Evolutionary conservation across 2,329 filamentous ascomycete species (phyloP).

Genomic region (Alternaria postmessia): DNA sequence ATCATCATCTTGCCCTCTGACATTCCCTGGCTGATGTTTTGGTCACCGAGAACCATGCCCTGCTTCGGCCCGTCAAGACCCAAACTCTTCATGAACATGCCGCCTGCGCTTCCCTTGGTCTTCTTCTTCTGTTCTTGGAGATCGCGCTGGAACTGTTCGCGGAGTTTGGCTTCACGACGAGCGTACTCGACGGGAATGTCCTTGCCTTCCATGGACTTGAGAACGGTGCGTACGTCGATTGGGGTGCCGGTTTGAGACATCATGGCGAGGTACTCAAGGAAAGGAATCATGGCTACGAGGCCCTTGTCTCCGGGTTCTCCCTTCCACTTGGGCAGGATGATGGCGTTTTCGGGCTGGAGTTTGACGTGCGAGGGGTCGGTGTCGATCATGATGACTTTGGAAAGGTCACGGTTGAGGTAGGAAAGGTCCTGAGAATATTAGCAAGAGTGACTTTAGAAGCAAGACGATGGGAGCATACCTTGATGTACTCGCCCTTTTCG

Average conservation of each 20-base stretch:
- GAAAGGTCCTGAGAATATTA: conserved; percentile 77
- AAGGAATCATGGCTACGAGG: conserved; percentile 88
- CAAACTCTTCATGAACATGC: conserved; percentile 73
- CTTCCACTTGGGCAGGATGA: conserved; percentile 88
- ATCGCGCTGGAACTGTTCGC: conserved; percentile 84
- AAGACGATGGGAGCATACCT: conserved; percentile 64
- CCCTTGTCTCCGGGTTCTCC: conserved; percentile 84
- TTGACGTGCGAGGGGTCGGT: conserved; percentile 83
- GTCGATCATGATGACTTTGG: conserved; percentile 94
- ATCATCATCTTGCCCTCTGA: conserved; percentile 96
- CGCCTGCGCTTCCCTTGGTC: conserved; percentile 68
- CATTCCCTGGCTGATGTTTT: conserved; percentile 76
- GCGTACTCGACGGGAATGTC: conserved; percentile 92
- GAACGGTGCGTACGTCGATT: conserved; percentile 81
- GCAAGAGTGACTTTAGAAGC: not conserved
- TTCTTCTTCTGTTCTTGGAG: conserved; percentile 73
- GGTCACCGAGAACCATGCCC: conserved; percentile 60
- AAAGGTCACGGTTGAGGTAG: conserved; percentile 94
- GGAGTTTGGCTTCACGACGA: conserved; percentile 82
- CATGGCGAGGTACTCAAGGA: conserved; percentile 95
- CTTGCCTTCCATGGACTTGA: conserved; percentile 88
- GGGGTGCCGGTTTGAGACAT: conserved; percentile 72
- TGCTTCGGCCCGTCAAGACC: conserved; percentile 74
- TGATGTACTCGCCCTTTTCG: conserved; percentile 94
- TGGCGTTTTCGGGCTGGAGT: conserved; percentile 95